phyloP scores from a whole-genome alignment of 306 rosid species.

The Datisca glomerata region DNA sequence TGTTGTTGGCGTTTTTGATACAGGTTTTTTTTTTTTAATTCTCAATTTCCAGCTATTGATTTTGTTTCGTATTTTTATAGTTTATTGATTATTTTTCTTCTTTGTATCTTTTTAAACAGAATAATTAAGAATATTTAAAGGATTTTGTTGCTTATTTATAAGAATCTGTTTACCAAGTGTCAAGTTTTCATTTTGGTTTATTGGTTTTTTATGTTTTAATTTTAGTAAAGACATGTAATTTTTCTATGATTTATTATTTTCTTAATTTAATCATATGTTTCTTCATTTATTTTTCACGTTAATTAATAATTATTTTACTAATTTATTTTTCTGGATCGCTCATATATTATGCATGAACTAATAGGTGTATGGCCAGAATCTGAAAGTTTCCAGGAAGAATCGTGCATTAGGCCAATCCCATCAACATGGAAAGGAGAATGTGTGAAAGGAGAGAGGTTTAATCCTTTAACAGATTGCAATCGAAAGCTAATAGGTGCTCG shows the following conservation, averaged over 20 bases:
- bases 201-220: too few species aligned
- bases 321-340: background rate
- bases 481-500: constrained; percentile 47
- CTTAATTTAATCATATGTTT: too few species aligned
- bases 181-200: too few species aligned
- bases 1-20: constrained; percentile 40
- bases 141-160: too few species aligned
- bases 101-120: too few species aligned
- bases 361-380: constrained; percentile 57
- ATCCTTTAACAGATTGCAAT: constrained; percentile 32
- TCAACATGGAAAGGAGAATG: constrained; percentile 38
- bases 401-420: constrained; percentile 25
- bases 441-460: constrained; percentile 25
- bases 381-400: constrained; percentile 27
- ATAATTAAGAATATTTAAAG: too few species aligned
- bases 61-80: too few species aligned
- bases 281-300: too few species aligned
- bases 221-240: too few species aligned
- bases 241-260: too few species aligned
- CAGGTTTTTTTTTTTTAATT: constrained; percentile 19
- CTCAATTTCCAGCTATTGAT: background rate
- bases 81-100: too few species aligned
- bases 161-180: too few species aligned
- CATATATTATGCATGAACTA: background rate
- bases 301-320: background rate